Evolutionary conservation across 2,329 filamentous ascomycete genomes (phyloP), one percentile per base, ranked within the genome.

Genomic region (Sclerotinia subarctica): DNA sequence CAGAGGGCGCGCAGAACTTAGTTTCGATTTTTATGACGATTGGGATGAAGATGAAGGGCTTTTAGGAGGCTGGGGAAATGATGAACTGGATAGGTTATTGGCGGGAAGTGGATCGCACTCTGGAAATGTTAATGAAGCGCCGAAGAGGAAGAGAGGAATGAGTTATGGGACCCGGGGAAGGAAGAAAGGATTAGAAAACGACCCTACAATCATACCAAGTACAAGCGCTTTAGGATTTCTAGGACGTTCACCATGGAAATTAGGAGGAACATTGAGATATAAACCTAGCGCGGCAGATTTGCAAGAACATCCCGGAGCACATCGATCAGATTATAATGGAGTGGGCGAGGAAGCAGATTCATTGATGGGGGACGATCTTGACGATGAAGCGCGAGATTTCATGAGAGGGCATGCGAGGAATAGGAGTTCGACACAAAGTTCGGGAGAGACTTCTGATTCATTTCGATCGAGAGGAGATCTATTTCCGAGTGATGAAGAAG

Each of bases 21-120:
- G 87, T 75, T 98, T 98, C 77, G 94, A 97, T 78, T 98, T 98
- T 78, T 98, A 98, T 81, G 94, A 97, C 79, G 94, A 97, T 79
- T 98, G 94, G 94, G 93, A 97, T 66, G 85, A 88, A 32, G 75
- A 76, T 60, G 85, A 88, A 51, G 85, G 88, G 0, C 78, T 94
- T 59, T 81, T 94, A 64, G 89, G 85, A 56, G 80, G 87, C 57
- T 96, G 93, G 91, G 89, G 90, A 51, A 88, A 86, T 73, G 93
- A 96, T 75, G 93, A 96, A 77, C 88, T 96, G 81, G 94, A 97
- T 77, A 85, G 92, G 64, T 80, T 97, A 71, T 81, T 97, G 63
- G 91, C 90, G 15, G 90, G 90, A 7, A 89, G 88, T 21, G 88
- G 86, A 13, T 80, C 79, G 44, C 78, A 80, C 71, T 77, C 73